Base-by-base conservation (phyloP, 352 stramenopile genomes). In the Pythium utonaiense region DNA sequence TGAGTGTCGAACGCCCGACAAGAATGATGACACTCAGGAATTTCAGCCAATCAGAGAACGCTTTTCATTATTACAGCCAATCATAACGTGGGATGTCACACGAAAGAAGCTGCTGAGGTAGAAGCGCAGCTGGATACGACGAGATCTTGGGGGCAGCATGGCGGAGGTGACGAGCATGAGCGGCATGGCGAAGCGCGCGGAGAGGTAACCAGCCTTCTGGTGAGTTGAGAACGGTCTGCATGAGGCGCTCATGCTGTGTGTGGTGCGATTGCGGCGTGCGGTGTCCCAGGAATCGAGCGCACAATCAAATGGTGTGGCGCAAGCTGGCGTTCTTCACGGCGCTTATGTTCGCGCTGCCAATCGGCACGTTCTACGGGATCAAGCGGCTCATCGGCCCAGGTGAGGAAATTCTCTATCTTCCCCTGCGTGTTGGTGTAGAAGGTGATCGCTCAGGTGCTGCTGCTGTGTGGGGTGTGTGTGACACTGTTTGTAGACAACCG, bases 271-370 rank as follows among this genome's bases (percentile, higher is more conserved):
- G 5, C 5, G 17, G 28, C 24, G 27, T 24, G 10, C 59, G 47
- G n/a, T 59, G 0, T 49, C 64, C 4, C 47, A 93, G 83, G 50
- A 86, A 93, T 57, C 79, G 74, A 45, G 75, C 63, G 22, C 83
- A 91, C 62, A 93, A 93, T 55, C 71, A 69, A 21, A 78, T 79
- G 67, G 84, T 91, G 30, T 77, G 84, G 51, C 74, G 73, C 49
- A 94, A 94, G 66, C 67, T 94, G 41, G 68, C 70, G 24, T 65
- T 82, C 47, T 94, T 90, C 66, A 89, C 82, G 38, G 47, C 84
- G 41, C 61, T 92, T 53, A 94, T 94, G 80, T 50, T 80, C 17
- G 57, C 66, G 34, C 64, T 86, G 40, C 82, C 84, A 0, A 44
- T 94, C 40, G 65, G 56, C 52, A 86, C 84, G 33, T 94, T 89